phyloP scores from a whole-genome alignment of 2,329 filamentous ascomycete genomes.

The Ploettnerulaceae sp. region DNA sequence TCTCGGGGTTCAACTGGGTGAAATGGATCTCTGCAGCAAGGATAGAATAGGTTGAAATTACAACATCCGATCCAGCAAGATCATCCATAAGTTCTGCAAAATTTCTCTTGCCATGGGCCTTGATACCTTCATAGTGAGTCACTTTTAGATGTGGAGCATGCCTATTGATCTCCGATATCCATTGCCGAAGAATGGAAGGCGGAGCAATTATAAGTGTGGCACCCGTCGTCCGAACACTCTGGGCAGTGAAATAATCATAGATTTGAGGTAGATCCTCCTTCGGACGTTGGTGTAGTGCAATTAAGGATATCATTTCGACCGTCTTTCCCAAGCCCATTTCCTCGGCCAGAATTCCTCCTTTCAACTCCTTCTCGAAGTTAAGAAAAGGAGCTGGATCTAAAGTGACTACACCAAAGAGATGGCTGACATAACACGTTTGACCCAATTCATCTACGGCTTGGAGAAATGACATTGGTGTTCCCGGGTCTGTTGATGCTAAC shows the following conservation, averaged over 20 bases:
- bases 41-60: conserved; percentile 63
- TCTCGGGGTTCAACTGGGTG: conserved; percentile 63
- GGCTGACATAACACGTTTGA: conserved; percentile 50
- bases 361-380: conserved; percentile 39
- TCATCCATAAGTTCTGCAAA: conserved; percentile 38
- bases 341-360: conserved; percentile 56
- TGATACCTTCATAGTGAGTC: conserved; percentile 50
- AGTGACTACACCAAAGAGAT: conserved; percentile 56
- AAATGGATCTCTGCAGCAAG: conserved; percentile 79
- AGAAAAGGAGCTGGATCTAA: conserved; percentile 44
- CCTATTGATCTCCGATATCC: conserved; percentile 53
- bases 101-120: conserved; percentile 30
- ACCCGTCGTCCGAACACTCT: conserved; percentile 42
- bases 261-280: conserved; percentile 10
- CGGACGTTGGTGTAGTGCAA: conserved; percentile 55
- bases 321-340: conserved; percentile 85
- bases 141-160: conserved; percentile 55
- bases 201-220: conserved; percentile 61
- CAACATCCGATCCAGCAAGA: conserved; percentile 50
- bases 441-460: conserved; percentile 43
- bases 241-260: conserved; percentile 39
- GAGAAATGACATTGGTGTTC: conserved; percentile 40
- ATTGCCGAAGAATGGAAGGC: conserved; percentile 52
- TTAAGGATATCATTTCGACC: conserved; percentile 66
- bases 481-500: background rate